Base-by-base conservation (phyloP, 768 basidiomycete genomes). In the Tylopilus sp. region DNA sequence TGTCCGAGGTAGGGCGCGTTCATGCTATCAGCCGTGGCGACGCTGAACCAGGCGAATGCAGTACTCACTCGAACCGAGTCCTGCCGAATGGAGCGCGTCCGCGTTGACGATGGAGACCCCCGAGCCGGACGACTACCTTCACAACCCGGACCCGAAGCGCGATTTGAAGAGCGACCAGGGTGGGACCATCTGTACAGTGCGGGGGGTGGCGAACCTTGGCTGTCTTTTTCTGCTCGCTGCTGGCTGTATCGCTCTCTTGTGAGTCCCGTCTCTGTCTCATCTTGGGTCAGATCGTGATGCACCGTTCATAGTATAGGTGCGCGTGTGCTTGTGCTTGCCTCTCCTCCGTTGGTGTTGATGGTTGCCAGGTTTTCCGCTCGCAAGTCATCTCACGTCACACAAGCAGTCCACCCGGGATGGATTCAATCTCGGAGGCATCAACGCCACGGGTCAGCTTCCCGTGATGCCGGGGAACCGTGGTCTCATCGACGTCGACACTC, bases 371-470 rank as follows among this genome's bases (percentile, higher is more conserved):
- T 82, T 74, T 55, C 84, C 84, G 6, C 61, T 85, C 22, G 62
- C 78, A 25, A 75, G 68, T 19, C 77, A 81, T 55, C 71, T 83
- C 46, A 54, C 73, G 19, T 66, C 64, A n/a, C 72, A 67, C 48
- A 70, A 60, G 36, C 76, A 52, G 42, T 58, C 76, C 40, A 74
- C 73, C 0, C 78, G 68, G 22, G 73, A 82, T 2, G 87, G 78
- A 10, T 91, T 85, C 71, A 87, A 88, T 60, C 69, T 90, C 6
- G 89, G 89, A 3, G 89, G 88, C 3, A 82, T 79, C 61, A 92
- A 92, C 56, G 76, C 81, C 3, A 80, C 82, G 0, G 88, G 91
- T 1, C 89, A 92, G 68, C 77, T 74, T 51, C 76, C 69, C n/a
- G 26, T 57, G 30, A 72, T 79, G 13, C 54, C 64, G 3, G 77